Evolutionary conservation across 768 basidiomycete genomes (phyloP).

Genomic region (Pulveroboletus ravenelii): DNA sequence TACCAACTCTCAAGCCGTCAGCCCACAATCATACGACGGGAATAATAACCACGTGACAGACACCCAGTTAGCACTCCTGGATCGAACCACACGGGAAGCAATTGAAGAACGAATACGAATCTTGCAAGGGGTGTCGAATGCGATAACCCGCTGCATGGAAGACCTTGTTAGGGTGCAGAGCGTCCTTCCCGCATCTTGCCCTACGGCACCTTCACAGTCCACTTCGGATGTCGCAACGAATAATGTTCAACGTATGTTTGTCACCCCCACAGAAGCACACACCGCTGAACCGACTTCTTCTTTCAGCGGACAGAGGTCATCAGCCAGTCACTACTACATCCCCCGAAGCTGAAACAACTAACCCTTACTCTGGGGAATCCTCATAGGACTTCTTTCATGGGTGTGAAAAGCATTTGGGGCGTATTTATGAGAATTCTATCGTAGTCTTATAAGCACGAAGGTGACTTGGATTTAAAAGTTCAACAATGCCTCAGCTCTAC

Average conservation of each 20-base stretch:
- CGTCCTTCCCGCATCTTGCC: conserved; percentile 46
- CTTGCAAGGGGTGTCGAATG: conserved; percentile 70
- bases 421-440: neutral
- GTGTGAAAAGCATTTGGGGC: neutral
- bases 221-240: conserved; percentile 9
- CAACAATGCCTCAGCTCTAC: conserved; percentile 42
- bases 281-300: neutral
- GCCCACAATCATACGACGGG: conserved; percentile 34
- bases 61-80: conserved; percentile 61
- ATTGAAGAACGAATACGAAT: conserved; percentile 81
- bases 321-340: neutral
- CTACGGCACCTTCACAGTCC: conserved; percentile 8
- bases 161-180: conserved; percentile 76
- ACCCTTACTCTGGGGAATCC: neutral
- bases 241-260: conserved; percentile 11
- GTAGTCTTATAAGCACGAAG: neutral
- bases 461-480: conserved; percentile 3
- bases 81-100: conserved; percentile 67
- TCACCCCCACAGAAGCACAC: neutral
- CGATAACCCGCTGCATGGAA: conserved; percentile 70
- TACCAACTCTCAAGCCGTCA: neutral
- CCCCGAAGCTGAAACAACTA: neutral
- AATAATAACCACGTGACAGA: conserved; percentile 27
- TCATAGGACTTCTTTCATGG: conserved; percentile 1
- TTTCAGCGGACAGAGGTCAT: neutral